Evolutionary conservation across 805 yeast genomes (phyloP).

Genomic region (Komagataella phaffii): DNA sequence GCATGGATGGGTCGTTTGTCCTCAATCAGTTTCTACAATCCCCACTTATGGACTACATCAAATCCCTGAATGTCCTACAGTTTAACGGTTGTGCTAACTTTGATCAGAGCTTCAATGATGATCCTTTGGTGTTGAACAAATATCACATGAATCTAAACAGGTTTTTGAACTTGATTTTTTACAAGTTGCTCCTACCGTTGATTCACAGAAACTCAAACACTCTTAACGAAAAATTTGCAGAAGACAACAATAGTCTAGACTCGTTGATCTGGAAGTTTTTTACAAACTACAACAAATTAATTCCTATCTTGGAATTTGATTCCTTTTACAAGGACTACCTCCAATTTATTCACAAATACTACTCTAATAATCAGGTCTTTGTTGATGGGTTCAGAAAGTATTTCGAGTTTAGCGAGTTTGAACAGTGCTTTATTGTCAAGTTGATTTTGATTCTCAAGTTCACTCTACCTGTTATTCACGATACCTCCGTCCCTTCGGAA

Average conservation of each 20-base stretch:
- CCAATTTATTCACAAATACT: conserved; percentile 27
- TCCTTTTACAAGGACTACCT: conserved; percentile 38
- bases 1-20: background rate
- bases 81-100: background rate
- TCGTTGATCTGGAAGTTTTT: conserved; percentile 34
- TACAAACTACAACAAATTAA: conserved; percentile 35
- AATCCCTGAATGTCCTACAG: background rate
- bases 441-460: conserved; percentile 40
- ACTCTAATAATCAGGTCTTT: conserved; percentile 24
- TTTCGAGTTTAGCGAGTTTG: conserved; percentile 17
- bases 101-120: conserved; percentile 5
- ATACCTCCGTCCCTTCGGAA: conserved; percentile 23
- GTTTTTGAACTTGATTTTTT: conserved; percentile 17
- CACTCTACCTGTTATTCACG: conserved; percentile 17
- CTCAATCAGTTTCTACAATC: conserved; percentile 1
- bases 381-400: conserved; percentile 25
- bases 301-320: conserved; percentile 42
- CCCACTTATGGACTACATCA: background rate
- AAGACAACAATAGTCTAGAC: conserved; percentile 24
- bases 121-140: conserved; percentile 11
- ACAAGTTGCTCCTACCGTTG: conserved; percentile 19
- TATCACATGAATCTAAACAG: conserved; percentile 23
- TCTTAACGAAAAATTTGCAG: conserved; percentile 10
- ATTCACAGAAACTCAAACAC: conserved; percentile 6
- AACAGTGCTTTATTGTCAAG: conserved; percentile 28